Conservation (phyloP, 176 grass and related monocot species). For the Oryza longistaminata region DNA sequence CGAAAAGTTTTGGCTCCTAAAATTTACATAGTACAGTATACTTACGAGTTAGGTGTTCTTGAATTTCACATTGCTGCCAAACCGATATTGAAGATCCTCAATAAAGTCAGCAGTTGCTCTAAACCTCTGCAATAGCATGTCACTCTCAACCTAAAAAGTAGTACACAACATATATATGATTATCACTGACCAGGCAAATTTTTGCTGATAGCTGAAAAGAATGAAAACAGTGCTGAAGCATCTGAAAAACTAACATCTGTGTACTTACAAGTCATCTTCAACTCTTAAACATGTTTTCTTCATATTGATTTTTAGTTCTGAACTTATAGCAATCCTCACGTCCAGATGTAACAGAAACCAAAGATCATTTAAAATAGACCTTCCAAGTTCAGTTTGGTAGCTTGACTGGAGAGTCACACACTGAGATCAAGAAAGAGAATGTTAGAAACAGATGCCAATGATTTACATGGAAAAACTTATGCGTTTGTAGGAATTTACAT, state of each 20-base stretch:
- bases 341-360: conserved; percentile 37
- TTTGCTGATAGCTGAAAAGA: neutral
- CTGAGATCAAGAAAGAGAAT: conserved; percentile 33
- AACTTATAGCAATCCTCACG: conserved; percentile 17
- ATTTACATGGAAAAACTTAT: conserved; percentile 9
- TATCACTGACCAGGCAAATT: neutral
- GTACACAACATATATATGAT: neutral
- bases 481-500: conserved; percentile 41
- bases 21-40: neutral
- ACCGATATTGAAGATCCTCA: conserved; percentile 26
- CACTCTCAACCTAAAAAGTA: conserved; percentile 48
- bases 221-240: neutral
- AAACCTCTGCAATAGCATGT: conserved; percentile 42
- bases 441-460: conserved; percentile 16
- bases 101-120: conserved; percentile 29
- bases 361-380: conserved; percentile 40
- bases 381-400: conserved; percentile 34
- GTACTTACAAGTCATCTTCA: conserved; percentile 53
- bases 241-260: neutral
- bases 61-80: conserved; percentile 9
- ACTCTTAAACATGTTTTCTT: conserved; percentile 34
- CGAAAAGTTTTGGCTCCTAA: neutral
- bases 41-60: conserved; percentile 52
- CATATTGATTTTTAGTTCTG: conserved; percentile 36
- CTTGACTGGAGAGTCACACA: conserved; percentile 35